Evolutionary conservation across 2,329 filamentous ascomycete genomes (phyloP).

Genomic region (Beauveria pseudobassiana): DNA sequence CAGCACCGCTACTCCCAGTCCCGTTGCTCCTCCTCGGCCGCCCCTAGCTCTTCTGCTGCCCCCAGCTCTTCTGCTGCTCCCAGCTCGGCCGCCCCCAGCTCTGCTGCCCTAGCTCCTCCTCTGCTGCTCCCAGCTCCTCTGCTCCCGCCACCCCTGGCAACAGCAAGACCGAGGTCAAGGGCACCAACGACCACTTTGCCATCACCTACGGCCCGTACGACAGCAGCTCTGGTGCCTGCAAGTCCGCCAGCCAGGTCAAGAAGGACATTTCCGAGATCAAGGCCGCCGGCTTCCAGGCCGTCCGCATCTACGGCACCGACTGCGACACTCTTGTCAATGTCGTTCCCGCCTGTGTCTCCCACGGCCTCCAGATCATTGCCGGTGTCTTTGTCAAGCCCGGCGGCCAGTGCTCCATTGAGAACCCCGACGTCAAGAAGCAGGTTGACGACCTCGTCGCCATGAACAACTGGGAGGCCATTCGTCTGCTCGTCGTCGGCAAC

Average conservation of each 20-base stretch:
- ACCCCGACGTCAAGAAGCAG: constrained; percentile 61
- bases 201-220: constrained; percentile 77
- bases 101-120: constrained; percentile 15
- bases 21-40: constrained; percentile 15
- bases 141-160: constrained; percentile 16
- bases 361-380: constrained; percentile 72
- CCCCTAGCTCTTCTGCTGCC: constrained; percentile 18
- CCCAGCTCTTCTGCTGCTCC: constrained; percentile 16
- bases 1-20: constrained; percentile 13
- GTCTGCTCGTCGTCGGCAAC: constrained; percentile 82
- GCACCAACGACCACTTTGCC: constrained; percentile 53
- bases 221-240: constrained; percentile 52
- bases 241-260: constrained; percentile 49
- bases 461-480: constrained; percentile 66
- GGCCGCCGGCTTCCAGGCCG: constrained; percentile 55
- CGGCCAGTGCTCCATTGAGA: constrained; percentile 45
- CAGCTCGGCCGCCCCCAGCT: constrained; percentile 18
- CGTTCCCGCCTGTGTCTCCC: constrained; percentile 56
- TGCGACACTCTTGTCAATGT: constrained; percentile 75
- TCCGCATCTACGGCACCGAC: constrained; percentile 89
- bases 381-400: constrained; percentile 76
- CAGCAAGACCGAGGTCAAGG: constrained; percentile 21
- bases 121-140: constrained; percentile 20
- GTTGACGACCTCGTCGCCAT: constrained; percentile 65
- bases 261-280: constrained; percentile 56